Base-by-base conservation (phyloP, 345 rosid genomes). In the Camelina laxa region DNA sequence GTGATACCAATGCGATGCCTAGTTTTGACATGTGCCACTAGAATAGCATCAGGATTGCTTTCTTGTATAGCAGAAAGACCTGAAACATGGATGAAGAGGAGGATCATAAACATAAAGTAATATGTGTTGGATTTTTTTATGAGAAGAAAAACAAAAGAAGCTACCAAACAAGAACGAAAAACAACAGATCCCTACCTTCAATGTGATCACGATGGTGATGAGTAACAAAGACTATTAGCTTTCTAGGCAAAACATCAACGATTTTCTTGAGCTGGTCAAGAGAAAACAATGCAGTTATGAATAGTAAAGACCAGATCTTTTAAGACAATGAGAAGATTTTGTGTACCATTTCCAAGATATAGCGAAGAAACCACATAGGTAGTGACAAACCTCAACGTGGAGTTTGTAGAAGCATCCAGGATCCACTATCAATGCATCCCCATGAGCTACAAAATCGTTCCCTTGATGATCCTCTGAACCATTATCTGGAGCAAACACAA, bases 121-220 rank as follows among this genome's bases (percentile, higher is more conserved):
- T 0, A 20, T 49, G 7, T 22, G 21, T 48, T 15, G 16, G 39
- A n/a, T 24, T 20, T 27, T 4, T 27, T 27, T 4, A 27, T 51
- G 33, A 39, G 15, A 55, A 63, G 11, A 10, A 45, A 19, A n/a
- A 13, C 22, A 61, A 17, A n/a, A 55, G 13, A 68, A 65, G 7
- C 72, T 47, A 73, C 77, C 39, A 44, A 42, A 63, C 7, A 19
- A 55, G 15, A 27, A 33, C 2, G 9, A 7, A 22, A 65, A 57
- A 16, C 8, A 45, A 38, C 67, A 58, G 42, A 66, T 38, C 61
- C 80, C 35, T 79, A 93, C 98, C 98, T 57, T 86, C 95, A 78
- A 89, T 82, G 81, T 91, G 96, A 81, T 93, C 97, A 50, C 5
- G 84, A 57, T 93, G 98, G 75, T 89, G 96, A 80, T 93, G 98